These are phyloP conservation scores for Trichosporon sp. DNA, from an alignment of 1,284 basidiomycete species.

Conservation along the genomic window DNA sequence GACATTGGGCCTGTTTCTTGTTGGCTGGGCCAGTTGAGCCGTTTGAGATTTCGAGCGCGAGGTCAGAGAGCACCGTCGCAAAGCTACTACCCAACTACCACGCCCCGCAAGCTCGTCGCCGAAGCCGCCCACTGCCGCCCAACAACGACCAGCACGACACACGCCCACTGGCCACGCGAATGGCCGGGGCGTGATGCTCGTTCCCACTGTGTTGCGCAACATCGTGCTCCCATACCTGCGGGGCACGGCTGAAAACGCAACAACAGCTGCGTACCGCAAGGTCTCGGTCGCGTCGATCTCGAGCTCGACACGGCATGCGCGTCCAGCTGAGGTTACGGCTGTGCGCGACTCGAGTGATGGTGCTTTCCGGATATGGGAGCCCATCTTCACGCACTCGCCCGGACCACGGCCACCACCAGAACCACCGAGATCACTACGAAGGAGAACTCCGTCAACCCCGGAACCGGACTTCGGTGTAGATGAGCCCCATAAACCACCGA, in stretches of 20 bases:
- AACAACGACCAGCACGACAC: slow-evolving; percentile 11
- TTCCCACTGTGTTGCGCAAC: slow-evolving; percentile 31
- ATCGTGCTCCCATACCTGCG: slow-evolving; percentile 34
- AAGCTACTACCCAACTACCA: slow-evolving; percentile 13
- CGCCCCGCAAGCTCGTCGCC: slow-evolving; percentile 10
- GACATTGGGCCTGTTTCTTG: neutral
- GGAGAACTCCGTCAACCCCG: neutral
- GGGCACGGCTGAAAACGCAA: slow-evolving; percentile 18
- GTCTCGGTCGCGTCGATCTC: slow-evolving; percentile 18
- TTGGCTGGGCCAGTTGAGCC: neutral
- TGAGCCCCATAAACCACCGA: neutral
- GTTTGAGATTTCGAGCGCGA: slow-evolving; percentile 12
- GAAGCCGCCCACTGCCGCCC: slow-evolving; percentile 4
- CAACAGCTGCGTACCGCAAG: slow-evolving; percentile 9
- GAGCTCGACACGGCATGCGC: slow-evolving; percentile 17
- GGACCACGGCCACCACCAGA: slow-evolving; percentile 14
- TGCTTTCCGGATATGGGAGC: slow-evolving; percentile 15
- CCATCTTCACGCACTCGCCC: neutral
- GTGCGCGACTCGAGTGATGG: slow-evolving; percentile 13
- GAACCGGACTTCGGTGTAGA: neutral
- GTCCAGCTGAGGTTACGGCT: slow-evolving; percentile 21
- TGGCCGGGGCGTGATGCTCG: slow-evolving; percentile 35
- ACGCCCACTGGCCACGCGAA: slow-evolving; percentile 26
- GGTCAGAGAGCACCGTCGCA: neutral
- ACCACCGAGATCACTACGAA: slow-evolving; percentile 16